Percentiles rank a stretch among this genome's conserved stretches.
phyloP scores from a whole-genome alignment of 2,329 filamentous ascomycete species.

The Cordyceps cateniannulata region DNA sequence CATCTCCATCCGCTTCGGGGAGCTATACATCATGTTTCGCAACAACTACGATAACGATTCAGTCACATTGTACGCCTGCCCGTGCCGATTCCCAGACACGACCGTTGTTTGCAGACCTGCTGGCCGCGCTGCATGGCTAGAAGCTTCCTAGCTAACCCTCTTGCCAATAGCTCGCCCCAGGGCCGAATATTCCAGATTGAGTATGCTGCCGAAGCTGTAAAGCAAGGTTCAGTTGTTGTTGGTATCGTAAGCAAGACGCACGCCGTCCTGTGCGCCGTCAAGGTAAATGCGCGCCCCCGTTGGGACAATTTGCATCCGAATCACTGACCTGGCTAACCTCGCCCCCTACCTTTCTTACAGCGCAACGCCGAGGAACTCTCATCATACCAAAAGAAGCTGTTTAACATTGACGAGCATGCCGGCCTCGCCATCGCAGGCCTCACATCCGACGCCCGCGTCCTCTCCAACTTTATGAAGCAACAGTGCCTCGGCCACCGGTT shows the following conservation, averaged over 20 bases:
- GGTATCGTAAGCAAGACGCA: slow-evolving; percentile 98
- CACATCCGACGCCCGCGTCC: slow-evolving; percentile 93
- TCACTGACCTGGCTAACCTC: not conserved
- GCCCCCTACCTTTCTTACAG: slow-evolving; percentile 38
- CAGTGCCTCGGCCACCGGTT: slow-evolving; percentile 94
- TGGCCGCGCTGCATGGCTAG: slow-evolving; percentile 16
- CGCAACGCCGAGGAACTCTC: slow-evolving; percentile 98
- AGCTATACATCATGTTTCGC: slow-evolving; percentile 72
- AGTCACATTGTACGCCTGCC: slow-evolving; percentile 80
- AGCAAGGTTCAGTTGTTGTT: slow-evolving; percentile 97
- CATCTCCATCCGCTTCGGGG: slow-evolving; percentile 10
- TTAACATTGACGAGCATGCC: slow-evolving; percentile 90
- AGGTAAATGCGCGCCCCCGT: slow-evolving; percentile 52
- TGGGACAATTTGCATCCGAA: not conserved
- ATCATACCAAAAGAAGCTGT: slow-evolving; percentile 99
- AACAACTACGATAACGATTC: slow-evolving; percentile 99
- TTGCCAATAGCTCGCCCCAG: slow-evolving; percentile 74
- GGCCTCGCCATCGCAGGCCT: slow-evolving; percentile 94
- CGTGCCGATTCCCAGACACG: slow-evolving; percentile 12
- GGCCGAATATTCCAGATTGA: slow-evolving; percentile 99
- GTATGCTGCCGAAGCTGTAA: slow-evolving; percentile 97
- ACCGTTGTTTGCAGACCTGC: slow-evolving; percentile 1
- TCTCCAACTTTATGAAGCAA: slow-evolving; percentile 99
- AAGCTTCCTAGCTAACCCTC: slow-evolving; percentile 20
- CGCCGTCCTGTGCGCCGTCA: slow-evolving; percentile 89